A percentile compares a stretch with the other conserved stretches of the same genome.
phyloP scores from a whole-genome alignment of 768 basidiomycete species.

The Kwoniella dendrophila region DNA sequence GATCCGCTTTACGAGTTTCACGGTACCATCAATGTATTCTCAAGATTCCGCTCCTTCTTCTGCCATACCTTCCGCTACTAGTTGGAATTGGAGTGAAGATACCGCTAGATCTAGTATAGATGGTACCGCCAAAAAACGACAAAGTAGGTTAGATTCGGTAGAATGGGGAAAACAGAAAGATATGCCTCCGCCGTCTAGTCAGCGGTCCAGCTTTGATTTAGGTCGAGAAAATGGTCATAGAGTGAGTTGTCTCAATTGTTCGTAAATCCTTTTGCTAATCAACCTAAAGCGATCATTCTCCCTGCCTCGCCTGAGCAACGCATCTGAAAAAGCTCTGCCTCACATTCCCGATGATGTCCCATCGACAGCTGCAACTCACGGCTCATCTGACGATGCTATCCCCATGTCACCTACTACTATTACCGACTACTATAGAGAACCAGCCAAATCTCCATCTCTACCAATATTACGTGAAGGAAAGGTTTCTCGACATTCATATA shows the following conservation, averaged over 20 bases:
- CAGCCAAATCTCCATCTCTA: slow-evolving; percentile 21
- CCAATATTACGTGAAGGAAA: slow-evolving; percentile 8
- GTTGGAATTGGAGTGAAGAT: slow-evolving; percentile 15
- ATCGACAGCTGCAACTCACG: slow-evolving; percentile 9
- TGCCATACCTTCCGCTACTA: slow-evolving; percentile 15
- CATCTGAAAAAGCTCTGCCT: slow-evolving; percentile 20
- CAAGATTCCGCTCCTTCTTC: slow-evolving; percentile 37
- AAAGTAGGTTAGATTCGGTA: slow-evolving; percentile 19
- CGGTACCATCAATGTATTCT: slow-evolving; percentile 30
- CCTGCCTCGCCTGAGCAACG: slow-evolving; percentile 16
- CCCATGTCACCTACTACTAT: slow-evolving; percentile 1
- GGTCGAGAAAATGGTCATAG: slow-evolving; percentile 7
- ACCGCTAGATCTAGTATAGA: slow-evolving; percentile 10
- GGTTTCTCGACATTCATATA: neutral
- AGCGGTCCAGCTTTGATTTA: neutral
- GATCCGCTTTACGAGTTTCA: slow-evolving; percentile 34
- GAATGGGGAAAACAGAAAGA: slow-evolving; percentile 25
- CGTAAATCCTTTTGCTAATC: neutral
- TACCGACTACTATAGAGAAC: slow-evolving; percentile 11
- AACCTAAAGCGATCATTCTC: slow-evolving; percentile 12
- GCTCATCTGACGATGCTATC: slow-evolving; percentile 1
- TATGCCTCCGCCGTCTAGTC: neutral
- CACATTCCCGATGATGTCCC: slow-evolving; percentile 8
- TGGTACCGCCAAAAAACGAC: slow-evolving; percentile 9
- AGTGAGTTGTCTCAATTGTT: slow-evolving; percentile 5